Evolutionary conservation across 2,329 filamentous ascomycete genomes (phyloP).

Genomic region (Trichoderma brevicompactum): DNA sequence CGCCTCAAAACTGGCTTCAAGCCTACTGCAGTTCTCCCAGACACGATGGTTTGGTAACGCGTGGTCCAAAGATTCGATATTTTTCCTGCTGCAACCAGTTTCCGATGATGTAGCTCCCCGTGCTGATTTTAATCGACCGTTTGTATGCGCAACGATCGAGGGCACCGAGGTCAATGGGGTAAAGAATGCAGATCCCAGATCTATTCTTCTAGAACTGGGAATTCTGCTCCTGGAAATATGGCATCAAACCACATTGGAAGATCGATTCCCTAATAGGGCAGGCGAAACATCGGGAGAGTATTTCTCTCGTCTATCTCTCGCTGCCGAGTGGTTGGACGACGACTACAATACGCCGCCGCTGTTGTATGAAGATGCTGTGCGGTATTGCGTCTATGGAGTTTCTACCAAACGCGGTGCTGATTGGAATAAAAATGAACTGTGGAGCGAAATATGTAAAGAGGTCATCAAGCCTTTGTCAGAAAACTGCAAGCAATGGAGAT

Average conservation of each 20-base stretch:
- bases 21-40: constrained; percentile 19
- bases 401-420: not conserved
- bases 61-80: constrained; percentile 22
- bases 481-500: constrained; percentile 24
- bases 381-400: constrained; percentile 18
- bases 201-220: constrained; percentile 17
- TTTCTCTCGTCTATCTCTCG: not conserved
- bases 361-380: constrained; percentile 9
- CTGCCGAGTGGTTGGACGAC: constrained; percentile 14
- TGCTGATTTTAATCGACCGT: constrained; percentile 6
- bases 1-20: constrained; percentile 18
- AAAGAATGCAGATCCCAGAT: not conserved
- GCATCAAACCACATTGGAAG: constrained; percentile 19
- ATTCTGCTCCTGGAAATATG: constrained; percentile 21
- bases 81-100: not conserved
- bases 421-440: constrained; percentile 16
- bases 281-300: not conserved
- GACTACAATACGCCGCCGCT: not conserved
- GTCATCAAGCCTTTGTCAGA: constrained; percentile 20
- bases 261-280: not conserved
- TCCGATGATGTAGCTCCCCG: not conserved
- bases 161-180: not conserved
- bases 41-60: constrained; percentile 13
- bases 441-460: constrained; percentile 21
- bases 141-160: constrained; percentile 22